These are phyloP conservation scores for Lentinula sp. DNA, from an alignment of 768 basidiomycete species.

Conservation along the genomic window DNA sequence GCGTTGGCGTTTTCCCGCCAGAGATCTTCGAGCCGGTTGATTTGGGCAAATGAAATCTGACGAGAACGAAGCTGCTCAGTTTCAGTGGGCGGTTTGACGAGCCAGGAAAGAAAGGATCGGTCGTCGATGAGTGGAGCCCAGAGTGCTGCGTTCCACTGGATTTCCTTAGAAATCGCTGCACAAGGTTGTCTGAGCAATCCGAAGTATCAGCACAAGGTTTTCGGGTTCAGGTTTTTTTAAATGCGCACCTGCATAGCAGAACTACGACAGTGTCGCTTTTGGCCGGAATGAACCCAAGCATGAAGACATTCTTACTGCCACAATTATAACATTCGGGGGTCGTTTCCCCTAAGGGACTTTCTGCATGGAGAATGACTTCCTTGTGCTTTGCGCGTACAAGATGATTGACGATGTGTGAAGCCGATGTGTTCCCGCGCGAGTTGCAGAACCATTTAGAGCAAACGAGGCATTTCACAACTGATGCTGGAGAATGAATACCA, in stretches of 20 bases:
- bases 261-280: conserved; percentile 99
- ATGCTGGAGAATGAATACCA: conserved; percentile 95
- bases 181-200: conserved; percentile 77
- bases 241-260: conserved; percentile 83
- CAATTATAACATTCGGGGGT: conserved; percentile 99
- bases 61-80: conserved; percentile 93
- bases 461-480: conserved; percentile 91
- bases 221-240: not conserved
- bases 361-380: conserved; percentile 94
- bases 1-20: conserved; percentile 97
- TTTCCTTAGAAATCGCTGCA: conserved; percentile 94
- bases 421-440: conserved; percentile 94
- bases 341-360: conserved; percentile 93
- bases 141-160: conserved; percentile 95
- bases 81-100: conserved; percentile 96
- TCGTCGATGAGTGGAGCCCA: conserved; percentile 99
- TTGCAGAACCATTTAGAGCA: conserved; percentile 99
- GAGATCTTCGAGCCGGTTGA: conserved; percentile 94
- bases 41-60: conserved; percentile 95
- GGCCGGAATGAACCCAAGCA: conserved; percentile 98
- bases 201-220: not conserved
- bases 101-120: conserved; percentile 97
- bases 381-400: conserved; percentile 99
- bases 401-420: conserved; percentile 98
- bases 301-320: conserved; percentile 98